A percentile compares a stretch with the other conserved stretches of the same genome.
These are phyloP conservation scores for Mycena olivaceomarginata DNA, from an alignment of 768 basidiomycete genomes.

Conservation along the genomic window DNA sequence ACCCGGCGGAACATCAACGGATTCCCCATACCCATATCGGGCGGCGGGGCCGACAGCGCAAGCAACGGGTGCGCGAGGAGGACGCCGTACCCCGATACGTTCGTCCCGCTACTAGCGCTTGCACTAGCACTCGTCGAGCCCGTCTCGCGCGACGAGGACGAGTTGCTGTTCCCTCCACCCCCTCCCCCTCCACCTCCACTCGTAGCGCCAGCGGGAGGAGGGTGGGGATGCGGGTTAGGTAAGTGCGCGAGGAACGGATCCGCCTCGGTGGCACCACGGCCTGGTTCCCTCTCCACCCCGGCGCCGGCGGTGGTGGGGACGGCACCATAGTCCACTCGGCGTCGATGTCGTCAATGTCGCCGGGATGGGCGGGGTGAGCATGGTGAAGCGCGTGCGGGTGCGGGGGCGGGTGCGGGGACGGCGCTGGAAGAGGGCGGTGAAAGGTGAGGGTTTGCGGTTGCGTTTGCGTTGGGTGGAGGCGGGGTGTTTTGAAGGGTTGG, in stretches of 20 bases:
- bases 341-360: conserved; percentile 29
- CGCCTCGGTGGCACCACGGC: conserved; percentile 36
- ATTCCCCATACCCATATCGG: no score
- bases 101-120: conserved; percentile 42
- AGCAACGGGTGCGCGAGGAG: conserved; percentile 40
- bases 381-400: conserved; percentile 42
- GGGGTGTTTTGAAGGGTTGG: no score
- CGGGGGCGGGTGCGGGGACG: conserved; percentile 27
- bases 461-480: no score
- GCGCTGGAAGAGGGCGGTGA: conserved; percentile 41
- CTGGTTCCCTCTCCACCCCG: no score
- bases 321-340: conserved; percentile 36
- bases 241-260: conserved; percentile 40
- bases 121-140: background rate
- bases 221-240: conserved; percentile 40
- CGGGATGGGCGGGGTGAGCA: conserved; percentile 35
- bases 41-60: background rate
- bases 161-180: background rate
- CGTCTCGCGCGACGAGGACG: conserved; percentile 34
- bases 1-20: no score
- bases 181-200: background rate
- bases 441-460: no score
- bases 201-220: no score
- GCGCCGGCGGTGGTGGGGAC: conserved; percentile 6
- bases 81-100: conserved; percentile 39